A percentile compares a stretch with the other conserved stretches of the same genome.
These are phyloP conservation scores for Paracorniculantispora psalliotae DNA, from an alignment of 2,329 filamentous ascomycete genomes.

Conservation along the genomic window DNA sequence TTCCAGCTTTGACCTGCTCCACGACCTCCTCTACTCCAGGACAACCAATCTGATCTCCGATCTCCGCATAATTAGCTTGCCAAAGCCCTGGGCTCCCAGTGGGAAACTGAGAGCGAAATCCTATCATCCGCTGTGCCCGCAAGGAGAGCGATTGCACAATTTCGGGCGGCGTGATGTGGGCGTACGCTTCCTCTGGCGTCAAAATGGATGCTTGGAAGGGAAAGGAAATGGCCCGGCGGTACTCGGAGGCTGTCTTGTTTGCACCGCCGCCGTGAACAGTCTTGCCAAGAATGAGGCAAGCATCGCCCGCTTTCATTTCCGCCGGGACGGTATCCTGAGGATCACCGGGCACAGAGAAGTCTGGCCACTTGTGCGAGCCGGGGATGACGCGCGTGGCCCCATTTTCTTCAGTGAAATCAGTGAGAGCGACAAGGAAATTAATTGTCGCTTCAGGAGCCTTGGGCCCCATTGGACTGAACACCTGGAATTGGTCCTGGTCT, in stretches of 20 bases:
- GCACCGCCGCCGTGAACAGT: conserved; percentile 28
- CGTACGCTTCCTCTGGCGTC: neutral
- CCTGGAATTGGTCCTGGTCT: conserved; percentile 17
- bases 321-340: conserved; percentile 20
- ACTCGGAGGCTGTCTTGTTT: conserved; percentile 20
- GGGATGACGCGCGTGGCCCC: conserved; percentile 12
- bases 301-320: conserved; percentile 27
- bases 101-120: neutral
- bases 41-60: neutral
- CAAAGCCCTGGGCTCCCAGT: too few relatives aligned
- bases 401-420: conserved; percentile 14
- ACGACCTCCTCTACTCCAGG: neutral
- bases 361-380: conserved; percentile 21
- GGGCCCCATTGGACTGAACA: conserved; percentile 4
- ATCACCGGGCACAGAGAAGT: conserved; percentile 16
- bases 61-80: neutral
- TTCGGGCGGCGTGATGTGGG: neutral
- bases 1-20: too few relatives aligned
- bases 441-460: neutral
- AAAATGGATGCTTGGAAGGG: neutral
- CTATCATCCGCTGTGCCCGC: neutral
- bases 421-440: conserved; percentile 15
- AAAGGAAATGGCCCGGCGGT: neutral
- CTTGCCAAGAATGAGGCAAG: conserved; percentile 27
- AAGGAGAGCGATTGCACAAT: neutral